A percentile compares a stretch with the other conserved stretches of the same genome.
These are phyloP conservation scores for Apiospora saccharicola DNA, from an alignment of 2,329 filamentous ascomycete species.

Conservation along the genomic window DNA sequence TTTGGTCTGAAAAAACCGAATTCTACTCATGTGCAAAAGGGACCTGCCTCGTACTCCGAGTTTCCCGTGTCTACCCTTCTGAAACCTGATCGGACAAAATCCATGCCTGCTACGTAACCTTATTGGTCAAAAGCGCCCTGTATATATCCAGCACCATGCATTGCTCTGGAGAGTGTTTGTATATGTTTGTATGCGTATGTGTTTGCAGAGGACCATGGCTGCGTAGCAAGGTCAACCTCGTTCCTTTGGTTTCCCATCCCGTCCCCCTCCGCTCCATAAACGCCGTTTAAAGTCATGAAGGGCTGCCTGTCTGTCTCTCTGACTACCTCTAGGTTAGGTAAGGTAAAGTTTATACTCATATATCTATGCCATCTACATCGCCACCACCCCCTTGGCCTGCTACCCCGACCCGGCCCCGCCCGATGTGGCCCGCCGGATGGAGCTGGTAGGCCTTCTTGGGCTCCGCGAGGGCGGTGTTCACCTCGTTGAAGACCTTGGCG, in stretches of 20 bases:
- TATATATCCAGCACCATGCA: background rate
- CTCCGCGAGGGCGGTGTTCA: slow-evolving; percentile 38
- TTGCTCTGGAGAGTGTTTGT: background rate
- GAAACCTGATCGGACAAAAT: background rate
- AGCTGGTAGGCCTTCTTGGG: slow-evolving; percentile 35
- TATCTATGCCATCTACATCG: background rate
- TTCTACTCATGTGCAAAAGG: background rate
- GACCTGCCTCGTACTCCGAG: background rate
- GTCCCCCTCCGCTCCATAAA: background rate
- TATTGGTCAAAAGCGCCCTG: background rate
- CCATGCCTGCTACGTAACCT: background rate
- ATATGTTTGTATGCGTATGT: background rate
- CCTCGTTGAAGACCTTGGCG: slow-evolving; percentile 37
- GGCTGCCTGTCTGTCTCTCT: background rate
- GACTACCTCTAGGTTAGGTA: background rate
- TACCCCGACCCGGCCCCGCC: slow-evolving; percentile 9
- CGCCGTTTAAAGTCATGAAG: background rate
- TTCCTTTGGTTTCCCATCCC: background rate
- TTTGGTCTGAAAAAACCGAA: background rate
- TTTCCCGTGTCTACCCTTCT: background rate
- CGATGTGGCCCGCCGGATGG: slow-evolving; percentile 3
- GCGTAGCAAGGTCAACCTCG: background rate
- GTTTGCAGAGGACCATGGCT: background rate
- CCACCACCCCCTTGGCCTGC: background rate
- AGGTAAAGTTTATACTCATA: background rate